A percentile compares a stretch with the other conserved stretches of the same genome.
Evolutionary conservation across 768 basidiomycete species (phyloP).

Genomic region (Trametes maxima): DNA sequence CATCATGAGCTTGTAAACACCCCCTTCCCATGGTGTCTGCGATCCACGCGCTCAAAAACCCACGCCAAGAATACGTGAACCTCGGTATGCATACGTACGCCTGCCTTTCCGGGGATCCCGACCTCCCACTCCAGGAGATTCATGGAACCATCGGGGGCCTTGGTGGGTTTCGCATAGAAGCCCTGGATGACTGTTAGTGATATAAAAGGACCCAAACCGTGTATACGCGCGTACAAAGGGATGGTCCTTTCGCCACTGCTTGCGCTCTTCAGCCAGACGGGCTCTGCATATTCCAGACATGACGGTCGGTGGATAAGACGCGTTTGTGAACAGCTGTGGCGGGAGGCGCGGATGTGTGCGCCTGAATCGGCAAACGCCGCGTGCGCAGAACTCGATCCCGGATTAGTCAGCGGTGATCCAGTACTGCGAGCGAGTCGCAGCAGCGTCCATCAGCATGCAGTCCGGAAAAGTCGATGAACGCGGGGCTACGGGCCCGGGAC

Average conservation of each 20-base stretch:
- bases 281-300: slow-evolving; percentile 95
- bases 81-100: slow-evolving; percentile 54
- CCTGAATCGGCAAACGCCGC: slow-evolving; percentile 14
- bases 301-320: slow-evolving; percentile 15
- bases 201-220: background rate
- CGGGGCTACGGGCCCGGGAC: background rate
- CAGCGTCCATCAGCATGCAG: background rate
- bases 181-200: slow-evolving; percentile 55
- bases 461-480: background rate
- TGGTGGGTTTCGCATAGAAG: slow-evolving; percentile 94
- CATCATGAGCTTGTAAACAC: slow-evolving; percentile 93
- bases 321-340: slow-evolving; percentile 10
- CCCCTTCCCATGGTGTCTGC: slow-evolving; percentile 96
- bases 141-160: slow-evolving; percentile 89
- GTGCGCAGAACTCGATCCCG: background rate
- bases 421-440: background rate
- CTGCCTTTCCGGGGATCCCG: slow-evolving; percentile 92
- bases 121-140: slow-evolving; percentile 99
- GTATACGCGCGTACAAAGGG: slow-evolving; percentile 78
- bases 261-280: slow-evolving; percentile 93
- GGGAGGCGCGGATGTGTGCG: slow-evolving; percentile 7
- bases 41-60: slow-evolving; percentile 26
- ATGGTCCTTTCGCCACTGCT: slow-evolving; percentile 99
- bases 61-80: slow-evolving; percentile 24
- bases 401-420: slow-evolving; percentile 11